A percentile compares a stretch with the other conserved stretches of the same genome.
Conservation (phyloP, 495 filamentous ascomycete species). For the Rhizodiscina lignyota region DNA sequence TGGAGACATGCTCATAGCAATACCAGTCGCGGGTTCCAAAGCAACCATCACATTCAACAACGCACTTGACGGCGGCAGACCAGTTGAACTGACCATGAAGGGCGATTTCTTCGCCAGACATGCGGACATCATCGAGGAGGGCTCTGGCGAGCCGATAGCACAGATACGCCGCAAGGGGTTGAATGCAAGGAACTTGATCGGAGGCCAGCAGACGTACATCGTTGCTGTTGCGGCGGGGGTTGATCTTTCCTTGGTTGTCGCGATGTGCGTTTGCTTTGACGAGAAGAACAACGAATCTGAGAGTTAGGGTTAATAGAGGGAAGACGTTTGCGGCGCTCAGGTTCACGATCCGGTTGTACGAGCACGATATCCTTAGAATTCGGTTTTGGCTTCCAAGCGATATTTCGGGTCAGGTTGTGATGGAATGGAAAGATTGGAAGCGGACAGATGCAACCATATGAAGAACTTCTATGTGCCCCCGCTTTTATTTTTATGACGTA, state of each 20-base stretch:
- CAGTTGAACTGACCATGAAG: slow-evolving; percentile 25
- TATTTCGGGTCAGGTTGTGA: too few relatives aligned
- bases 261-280: slow-evolving; percentile 44
- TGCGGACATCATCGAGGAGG: slow-evolving; percentile 31
- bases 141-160: slow-evolving; percentile 28
- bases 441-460: too few relatives aligned
- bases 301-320: too few relatives aligned
- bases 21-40: slow-evolving; percentile 28
- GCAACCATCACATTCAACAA: slow-evolving; percentile 34
- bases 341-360: too few relatives aligned
- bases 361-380: too few relatives aligned
- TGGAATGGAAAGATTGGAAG: too few relatives aligned
- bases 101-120: slow-evolving; percentile 33
- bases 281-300: slow-evolving; percentile 47
- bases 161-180: slow-evolving; percentile 36
- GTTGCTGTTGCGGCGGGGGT: slow-evolving; percentile 41
- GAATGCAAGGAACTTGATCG: slow-evolving; percentile 33
- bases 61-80: slow-evolving; percentile 16
- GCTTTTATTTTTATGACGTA: too few relatives aligned
- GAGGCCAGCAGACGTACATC: slow-evolving; percentile 42
- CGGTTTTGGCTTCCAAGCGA: too few relatives aligned
- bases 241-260: slow-evolving; percentile 40
- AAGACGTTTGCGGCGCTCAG: too few relatives aligned
- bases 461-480: too few relatives aligned
- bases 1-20: not conserved